Conservation (phyloP, 345 rosid species). For the Corchorus capsularis region DNA sequence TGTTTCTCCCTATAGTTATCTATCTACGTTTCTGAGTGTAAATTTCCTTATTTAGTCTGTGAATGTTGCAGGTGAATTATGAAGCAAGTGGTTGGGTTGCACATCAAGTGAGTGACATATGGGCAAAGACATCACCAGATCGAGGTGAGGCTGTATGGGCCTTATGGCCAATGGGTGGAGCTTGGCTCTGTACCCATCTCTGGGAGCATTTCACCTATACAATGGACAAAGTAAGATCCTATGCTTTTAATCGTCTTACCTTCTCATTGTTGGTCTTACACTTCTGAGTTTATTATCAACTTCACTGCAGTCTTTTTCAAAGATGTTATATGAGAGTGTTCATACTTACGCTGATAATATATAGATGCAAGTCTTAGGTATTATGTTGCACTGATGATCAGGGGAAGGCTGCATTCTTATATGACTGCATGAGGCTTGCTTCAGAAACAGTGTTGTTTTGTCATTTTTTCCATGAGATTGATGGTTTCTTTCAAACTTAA, state of each 20-base stretch:
- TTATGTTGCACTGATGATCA: neutral
- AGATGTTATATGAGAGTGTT: neutral
- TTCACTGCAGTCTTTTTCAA: neutral
- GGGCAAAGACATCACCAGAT: constrained; percentile 97
- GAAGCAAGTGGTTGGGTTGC: constrained; percentile 87
- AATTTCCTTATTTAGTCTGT: neutral
- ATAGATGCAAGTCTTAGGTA: neutral
- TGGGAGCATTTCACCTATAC: constrained; percentile 95
- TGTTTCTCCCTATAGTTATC: neutral
- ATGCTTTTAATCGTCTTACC: neutral
- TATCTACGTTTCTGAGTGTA: neutral
- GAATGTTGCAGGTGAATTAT: constrained; percentile 70
- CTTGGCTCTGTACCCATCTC: constrained; percentile 93
- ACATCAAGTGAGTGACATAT: constrained; percentile 86
- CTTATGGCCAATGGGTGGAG: constrained; percentile 99
- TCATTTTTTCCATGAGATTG: neutral
- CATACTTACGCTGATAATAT: neutral
- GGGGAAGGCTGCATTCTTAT: neutral
- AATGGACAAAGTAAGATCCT: constrained; percentile 67
- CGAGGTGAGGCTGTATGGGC: constrained; percentile 79
- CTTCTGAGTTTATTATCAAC: neutral
- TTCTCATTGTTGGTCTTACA: neutral
- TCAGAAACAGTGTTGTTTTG: neutral
- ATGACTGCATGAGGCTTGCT: neutral
- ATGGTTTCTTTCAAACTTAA: neutral